Base-by-base conservation (phyloP, 2,329 filamentous ascomycete genomes). In the Pseudocercospora pini-densiflorae region DNA sequence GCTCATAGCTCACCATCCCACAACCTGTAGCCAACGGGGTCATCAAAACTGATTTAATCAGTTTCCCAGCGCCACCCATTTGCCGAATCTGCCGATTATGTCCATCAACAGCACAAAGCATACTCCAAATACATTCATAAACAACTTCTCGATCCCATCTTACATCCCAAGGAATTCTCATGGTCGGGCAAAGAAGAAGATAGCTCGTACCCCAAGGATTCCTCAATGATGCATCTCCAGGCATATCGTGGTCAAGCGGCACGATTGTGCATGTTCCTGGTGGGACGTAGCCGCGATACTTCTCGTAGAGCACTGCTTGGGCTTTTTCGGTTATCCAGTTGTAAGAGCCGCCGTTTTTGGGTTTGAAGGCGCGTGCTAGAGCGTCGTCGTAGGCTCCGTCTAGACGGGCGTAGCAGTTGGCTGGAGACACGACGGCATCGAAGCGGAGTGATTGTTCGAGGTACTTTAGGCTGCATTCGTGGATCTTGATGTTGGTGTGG, bases 361-460 rank as follows among this genome's bases (percentile, higher is more conserved):
- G 83, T 1, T 82, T 81, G 66, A 86, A 82, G 10, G 79, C 79
- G 33, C 79, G 78, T 0, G 84, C 86, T 62, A 87, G 83, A 24
- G 85, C 85, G 68, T 85, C 82, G 73, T 87, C 84, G 68, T 86
- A 87, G 57, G 80, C 83, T 29, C 86, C 85, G 68, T 87, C 85
- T 0, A 88, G 79, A 0, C 80, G 79, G 29, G 80, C 85, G 71
- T 86, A 87, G 1, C 83, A 86, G 70, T 87, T 87, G 49, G 85
- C 84, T 0, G 85, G 85, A 0, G 85, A 87, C 23, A 86, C 83
- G 49, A 87, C 76, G 12, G 82, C 76, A 71, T 86, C 81, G 71
- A 85, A 85, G 31, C 75, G 75, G 8, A 79, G 72, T 0, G 66
- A 59, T 0, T 71, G 10, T 0, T 81, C 75, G 2, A 86, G 71